A percentile compares a stretch with the other conserved stretches of the same genome.
These are phyloP conservation scores for Myriosclerotinia scirpicola DNA, from an alignment of 2,329 filamentous ascomycete species.

Conservation along the genomic window DNA sequence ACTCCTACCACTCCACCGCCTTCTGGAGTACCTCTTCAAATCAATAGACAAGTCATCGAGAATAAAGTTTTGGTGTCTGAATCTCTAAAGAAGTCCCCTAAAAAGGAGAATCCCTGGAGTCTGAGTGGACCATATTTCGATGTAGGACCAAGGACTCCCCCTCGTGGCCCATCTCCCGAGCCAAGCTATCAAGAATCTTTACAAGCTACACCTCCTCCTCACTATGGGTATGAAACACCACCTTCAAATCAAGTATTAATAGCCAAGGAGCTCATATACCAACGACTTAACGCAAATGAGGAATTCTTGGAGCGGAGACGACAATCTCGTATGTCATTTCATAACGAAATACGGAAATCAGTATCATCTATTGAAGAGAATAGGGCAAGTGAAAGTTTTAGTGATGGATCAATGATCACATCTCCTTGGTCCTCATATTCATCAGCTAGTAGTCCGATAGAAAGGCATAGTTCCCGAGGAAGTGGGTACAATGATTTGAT, in stretches of 20 bases:
- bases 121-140: constrained; percentile 24
- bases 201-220: constrained; percentile 17
- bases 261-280: constrained; percentile 33
- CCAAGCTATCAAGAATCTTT: constrained; percentile 13
- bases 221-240: constrained; percentile 29
- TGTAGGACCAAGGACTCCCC: constrained; percentile 28
- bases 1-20: background rate
- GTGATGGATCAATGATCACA: constrained; percentile 22
- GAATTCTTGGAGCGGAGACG: constrained; percentile 36
- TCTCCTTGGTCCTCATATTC: constrained; percentile 23
- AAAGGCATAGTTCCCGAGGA: constrained; percentile 32
- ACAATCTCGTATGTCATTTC: constrained; percentile 34
- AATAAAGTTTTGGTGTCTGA: background rate
- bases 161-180: constrained; percentile 20
- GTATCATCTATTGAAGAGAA: constrained; percentile 34
- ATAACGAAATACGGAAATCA: constrained; percentile 34
- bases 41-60: background rate
- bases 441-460: constrained; percentile 29
- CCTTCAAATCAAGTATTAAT: constrained; percentile 30
- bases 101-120: constrained; percentile 20
- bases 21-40: background rate
- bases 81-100: background rate
- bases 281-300: constrained; percentile 35
- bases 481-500: constrained; percentile 34
- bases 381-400: constrained; percentile 23